Evolutionary conservation across 1,284 basidiomycete genomes (phyloP), one percentile per base, ranked within the genome.

Genomic region (Marasmius oreades): DNA sequence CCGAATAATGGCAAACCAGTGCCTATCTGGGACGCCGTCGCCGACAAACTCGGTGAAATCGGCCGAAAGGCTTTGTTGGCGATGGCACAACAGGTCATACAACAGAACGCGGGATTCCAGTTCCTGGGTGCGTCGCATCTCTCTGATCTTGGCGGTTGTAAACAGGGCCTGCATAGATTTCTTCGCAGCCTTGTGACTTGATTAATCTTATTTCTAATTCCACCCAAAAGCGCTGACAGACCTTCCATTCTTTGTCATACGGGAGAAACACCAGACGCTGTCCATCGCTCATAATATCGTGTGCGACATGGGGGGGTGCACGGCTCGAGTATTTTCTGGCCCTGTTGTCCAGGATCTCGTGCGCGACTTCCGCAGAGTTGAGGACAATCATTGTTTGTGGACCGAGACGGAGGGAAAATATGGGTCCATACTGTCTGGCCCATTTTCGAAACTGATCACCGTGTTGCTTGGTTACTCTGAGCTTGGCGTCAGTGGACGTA

Each of bases 291-390:
- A 70, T 58, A 20, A 70, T 64, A 55, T 69, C 68, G 36, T 67
- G 64, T 3, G 65, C 67, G 24, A 70, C 66, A 52, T 70, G 67
- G 1, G 67, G 67, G 8, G 63, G 51, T 3, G 63, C 60, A 53
- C 63, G 62, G 44, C 59, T 62, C 12, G 68, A 68, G 53, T 67
- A 72, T 18, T 53, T 65, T 39, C 58, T 64, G 55, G 66, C 65
- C 22, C 70, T 66, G 51, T 69, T 70, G 28, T 62, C 63, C 48
- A 73, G 62, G 7, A 73, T 57, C 45, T 71, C 70, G 39, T 68
- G 62, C 1, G 70, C 68, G 4, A 65, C 67, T 50, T 69, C 66
- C 2, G 66, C 61, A 10, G 68, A 68, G 59, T 70, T 72, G 28
- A 74, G 62, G 22, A 73, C 67, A 52, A 73, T 63, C 14, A 71